Percentiles rank a stretch among this genome's conserved stretches.
phyloP scores from a whole-genome alignment of 441 rosid genomes.

The Dalechampia spathulata region DNA sequence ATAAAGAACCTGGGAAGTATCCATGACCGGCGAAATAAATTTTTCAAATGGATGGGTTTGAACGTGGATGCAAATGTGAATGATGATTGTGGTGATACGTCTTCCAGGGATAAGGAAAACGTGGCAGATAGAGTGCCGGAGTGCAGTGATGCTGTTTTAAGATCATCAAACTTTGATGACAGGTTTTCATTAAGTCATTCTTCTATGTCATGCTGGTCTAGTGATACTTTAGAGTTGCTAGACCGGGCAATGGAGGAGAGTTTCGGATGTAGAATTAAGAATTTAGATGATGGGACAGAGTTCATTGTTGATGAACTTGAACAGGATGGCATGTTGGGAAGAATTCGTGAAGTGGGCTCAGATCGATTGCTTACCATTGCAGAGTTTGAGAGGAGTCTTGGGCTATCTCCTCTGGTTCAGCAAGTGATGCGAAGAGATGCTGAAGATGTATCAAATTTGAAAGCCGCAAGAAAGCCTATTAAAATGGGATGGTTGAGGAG shows the following conservation, averaged over 20 bases:
- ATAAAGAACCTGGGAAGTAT: conserved; percentile 44
- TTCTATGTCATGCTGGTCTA: conserved; percentile 26
- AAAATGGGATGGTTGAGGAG: conserved; percentile 59
- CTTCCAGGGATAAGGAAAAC: conserved; percentile 19
- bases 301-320: conserved; percentile 24
- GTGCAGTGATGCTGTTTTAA: conserved; percentile 35
- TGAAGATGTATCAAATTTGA: conserved; percentile 21
- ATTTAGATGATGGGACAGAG: conserved; percentile 25
- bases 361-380: conserved; percentile 19
- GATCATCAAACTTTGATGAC: conserved; percentile 28
- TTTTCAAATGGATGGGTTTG: conserved; percentile 61
- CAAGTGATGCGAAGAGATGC: conserved; percentile 26
- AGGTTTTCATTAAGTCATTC: conserved; percentile 32
- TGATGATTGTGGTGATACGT: conserved; percentile 3
- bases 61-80: conserved; percentile 16
- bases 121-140: conserved; percentile 29
- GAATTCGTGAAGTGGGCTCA: conserved; percentile 26
- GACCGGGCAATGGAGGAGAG: conserved; percentile 21
- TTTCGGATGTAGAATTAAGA: conserved; percentile 27
- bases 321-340: conserved; percentile 24
- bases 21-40: conserved; percentile 53
- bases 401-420: conserved; percentile 34
- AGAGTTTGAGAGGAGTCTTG: conserved; percentile 28
- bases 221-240: conserved; percentile 25
- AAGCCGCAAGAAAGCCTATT: conserved; percentile 16